Base-by-base conservation (phyloP, 768 basidiomycete genomes). In the Rhodotorula taiwanensis region DNA sequence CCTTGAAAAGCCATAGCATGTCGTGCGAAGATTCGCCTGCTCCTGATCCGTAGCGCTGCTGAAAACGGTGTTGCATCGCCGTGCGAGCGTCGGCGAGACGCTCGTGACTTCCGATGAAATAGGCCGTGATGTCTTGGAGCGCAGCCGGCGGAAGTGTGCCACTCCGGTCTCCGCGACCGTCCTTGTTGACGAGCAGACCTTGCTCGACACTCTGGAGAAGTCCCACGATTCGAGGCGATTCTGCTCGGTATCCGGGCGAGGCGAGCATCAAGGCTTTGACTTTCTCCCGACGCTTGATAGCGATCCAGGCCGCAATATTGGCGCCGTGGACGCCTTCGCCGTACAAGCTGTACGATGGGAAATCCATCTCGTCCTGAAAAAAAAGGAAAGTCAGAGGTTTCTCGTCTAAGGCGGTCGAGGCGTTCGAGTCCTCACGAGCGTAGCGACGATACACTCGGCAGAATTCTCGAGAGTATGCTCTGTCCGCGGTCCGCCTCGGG, bases 391-490 rank as follows among this genome's bases (percentile, higher is more conserved):
- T n/a, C n/a, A n/a, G n/a, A n/a, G n/a, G n/a, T n/a, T 30, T 11
- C 49, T 8, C n/a, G 15, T 16, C 18, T 36, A 14, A 25, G 5
- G 45, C 14, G n/a, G 23, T 13, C 23, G 34, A 28, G 27, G 25
- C 14, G 16, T 4, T 27, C 8, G n/a, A 2, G 33, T 28, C 33
- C 55, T 23, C 27, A 56, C 55, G 23, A 58, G 21, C 16, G 28
- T 30, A 16, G 50, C 58, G 39, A 58, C 30, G 8, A 58, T 49
- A 30, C 64, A 65, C 31, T 65, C 64, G 0, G 64, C 64, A 18
- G 48, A 52, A 49, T 65, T 65, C 50, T 65, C 54, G 34, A 65
- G 50, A 36, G 58, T 60, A 34, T 65, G 64, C 21, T 33, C 8
- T 33, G 36, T 56, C 9, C 64, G 20, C 36, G 60, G 58, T n/a